Base-by-base conservation (phyloP, 371 early-diverging fungal genomes). In the Mortierella sp. region DNA sequence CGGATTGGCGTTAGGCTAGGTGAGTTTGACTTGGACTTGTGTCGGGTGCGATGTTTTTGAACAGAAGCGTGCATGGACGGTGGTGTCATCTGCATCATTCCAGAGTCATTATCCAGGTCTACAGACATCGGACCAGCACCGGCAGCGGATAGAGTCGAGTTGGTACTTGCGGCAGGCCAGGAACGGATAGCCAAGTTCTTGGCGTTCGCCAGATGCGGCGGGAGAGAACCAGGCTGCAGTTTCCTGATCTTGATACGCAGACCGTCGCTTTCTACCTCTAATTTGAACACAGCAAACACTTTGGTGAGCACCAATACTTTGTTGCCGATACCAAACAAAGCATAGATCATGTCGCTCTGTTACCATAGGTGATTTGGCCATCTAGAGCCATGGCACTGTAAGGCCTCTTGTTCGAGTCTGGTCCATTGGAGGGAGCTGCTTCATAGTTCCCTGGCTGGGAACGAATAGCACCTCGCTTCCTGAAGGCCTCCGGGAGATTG, bases 381-480 rank as follows among this genome's bases (percentile, higher is more conserved):
- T 54, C 67, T 6, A 54, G 39, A 39, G 65, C n/a, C 67, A 72
- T 72, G 24, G 47, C 27, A 37, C 67, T 62, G 39, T 73, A 55
- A 1, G 63, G 59, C 39, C 74, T 50, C 52, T 73, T 73, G 54
- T 63, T n/a, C 21, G 58, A 41, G 1, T 39, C 55, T 5, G 51
- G 62, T 16, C 57, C 52, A 5, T 43, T 41, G 24, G 22, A 24
- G 5, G 47, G 22, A 9, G 25, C 24, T 24, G 29, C 46, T 13
- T 10, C n/a, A 31, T 21, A 24, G 1, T 46, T 28, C 4, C 37
- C 19, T 6, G 73, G 27, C 25, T 52, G 58, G 3, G 74, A 68
- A 24, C 76, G 76, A 22, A 74, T 63, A 21, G 69, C 76, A 25
- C 76, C 76, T 31, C 76, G 56, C 45, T 60, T 74, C 13, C 76